A percentile compares a stretch with the other conserved stretches of the same genome.
Evolutionary conservation across 768 basidiomycete species (phyloP).

Genomic region (Symmetrospora coprosmae): DNA sequence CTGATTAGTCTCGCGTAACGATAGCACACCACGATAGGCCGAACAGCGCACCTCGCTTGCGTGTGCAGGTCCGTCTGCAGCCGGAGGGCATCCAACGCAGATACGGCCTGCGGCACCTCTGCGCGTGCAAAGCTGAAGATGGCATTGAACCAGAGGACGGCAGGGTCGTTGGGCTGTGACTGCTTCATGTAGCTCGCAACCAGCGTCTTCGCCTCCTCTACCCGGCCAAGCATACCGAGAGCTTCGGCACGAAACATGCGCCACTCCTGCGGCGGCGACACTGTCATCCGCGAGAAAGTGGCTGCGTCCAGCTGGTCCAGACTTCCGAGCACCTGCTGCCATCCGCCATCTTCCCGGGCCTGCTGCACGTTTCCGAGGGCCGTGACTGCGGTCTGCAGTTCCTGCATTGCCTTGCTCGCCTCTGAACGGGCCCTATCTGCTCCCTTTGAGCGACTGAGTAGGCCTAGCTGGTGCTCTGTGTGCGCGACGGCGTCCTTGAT

Average conservation of each 20-base stretch:
- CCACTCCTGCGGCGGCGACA: conserved; percentile 2
- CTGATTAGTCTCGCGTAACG: too few species aligned
- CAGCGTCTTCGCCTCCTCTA: neutral
- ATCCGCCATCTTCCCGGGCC: conserved; percentile 3
- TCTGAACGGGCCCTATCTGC: neutral
- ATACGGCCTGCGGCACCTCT: neutral
- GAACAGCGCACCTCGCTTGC: neutral
- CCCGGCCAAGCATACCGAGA: neutral
- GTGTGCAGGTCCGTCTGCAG: neutral
- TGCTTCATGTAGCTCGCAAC: neutral
- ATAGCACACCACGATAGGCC: too few species aligned
- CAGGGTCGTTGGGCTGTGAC: neutral
- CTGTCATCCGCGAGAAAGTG: too few species aligned
- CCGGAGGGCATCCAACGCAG: neutral
- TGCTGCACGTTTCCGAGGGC: neutral
- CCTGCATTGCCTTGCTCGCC: neutral
- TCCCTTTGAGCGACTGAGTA: neutral
- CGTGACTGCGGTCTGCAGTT: neutral
- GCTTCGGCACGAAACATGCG: conserved; percentile 9
- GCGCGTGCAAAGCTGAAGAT: neutral
- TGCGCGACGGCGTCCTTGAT: neutral
- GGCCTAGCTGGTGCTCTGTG: neutral
- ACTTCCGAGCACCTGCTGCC: neutral
- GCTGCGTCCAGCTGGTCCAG: conserved; percentile 1
- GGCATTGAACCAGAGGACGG: neutral